These are phyloP conservation scores for Volvox carteri DNA, from an alignment of 163 green algal genomes.

Conservation along the genomic window DNA sequence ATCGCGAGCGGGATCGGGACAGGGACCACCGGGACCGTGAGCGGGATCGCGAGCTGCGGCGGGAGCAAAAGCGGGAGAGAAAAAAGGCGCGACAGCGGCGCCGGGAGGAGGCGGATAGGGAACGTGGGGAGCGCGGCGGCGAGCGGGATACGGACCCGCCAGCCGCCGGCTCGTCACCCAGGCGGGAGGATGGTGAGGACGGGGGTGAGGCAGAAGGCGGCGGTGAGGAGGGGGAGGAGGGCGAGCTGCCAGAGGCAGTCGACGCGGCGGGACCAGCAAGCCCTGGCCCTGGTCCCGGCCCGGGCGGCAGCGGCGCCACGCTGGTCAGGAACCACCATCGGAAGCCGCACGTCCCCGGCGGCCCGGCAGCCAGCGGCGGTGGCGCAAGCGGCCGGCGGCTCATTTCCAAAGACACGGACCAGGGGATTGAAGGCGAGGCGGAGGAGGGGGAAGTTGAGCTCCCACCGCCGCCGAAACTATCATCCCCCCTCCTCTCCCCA, in stretches of 20 bases:
- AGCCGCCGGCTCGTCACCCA: not conserved
- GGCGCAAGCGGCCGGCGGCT: not conserved
- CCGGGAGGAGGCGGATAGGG: not conserved
- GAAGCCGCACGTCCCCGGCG: not conserved
- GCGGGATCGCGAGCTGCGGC: not conserved
- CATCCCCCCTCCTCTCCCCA: too few species aligned
- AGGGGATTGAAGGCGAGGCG: not conserved
- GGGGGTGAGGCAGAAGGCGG: not conserved
- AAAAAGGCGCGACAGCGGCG: not conserved
- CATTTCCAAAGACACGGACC: too few species aligned
- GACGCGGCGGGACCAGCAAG: too few species aligned
- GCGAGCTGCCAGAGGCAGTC: not conserved
- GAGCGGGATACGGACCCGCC: not conserved
- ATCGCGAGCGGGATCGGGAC: not conserved
- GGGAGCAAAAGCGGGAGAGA: not conserved
- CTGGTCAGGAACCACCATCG: not conserved
- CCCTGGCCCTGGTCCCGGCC: too few species aligned
- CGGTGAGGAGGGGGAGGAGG: slow-evolving; percentile 10
- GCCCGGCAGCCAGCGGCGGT: not conserved
- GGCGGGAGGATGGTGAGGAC: not conserved
- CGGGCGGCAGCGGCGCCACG: not conserved
- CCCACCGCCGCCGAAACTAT: slow-evolving; percentile 11
- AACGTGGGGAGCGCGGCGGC: not conserved
- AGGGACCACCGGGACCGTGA: not conserved
- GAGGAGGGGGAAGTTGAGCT: slow-evolving; percentile 43